Base-by-base conservation (phyloP, 2,329 filamentous ascomycete species). In the Curvularia sp. region DNA sequence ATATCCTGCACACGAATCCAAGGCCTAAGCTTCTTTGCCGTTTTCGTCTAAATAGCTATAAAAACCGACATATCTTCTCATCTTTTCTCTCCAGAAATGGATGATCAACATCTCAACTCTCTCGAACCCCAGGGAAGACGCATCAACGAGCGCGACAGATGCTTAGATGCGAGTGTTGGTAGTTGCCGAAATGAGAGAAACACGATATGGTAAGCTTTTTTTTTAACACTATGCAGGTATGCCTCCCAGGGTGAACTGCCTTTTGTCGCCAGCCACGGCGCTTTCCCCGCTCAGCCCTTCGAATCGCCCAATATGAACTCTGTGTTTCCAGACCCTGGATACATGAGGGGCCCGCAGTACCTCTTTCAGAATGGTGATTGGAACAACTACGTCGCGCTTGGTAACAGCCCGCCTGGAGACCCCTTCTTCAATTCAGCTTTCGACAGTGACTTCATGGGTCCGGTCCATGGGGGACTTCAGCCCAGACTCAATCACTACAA, bases 211-310 rank as follows among this genome's bases (percentile, higher is more conserved):
- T 53, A 28, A 42, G 39, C 27, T 59, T 59, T 59, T 59, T 59
- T 59, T 59, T 59, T 59, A 52, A 59, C 42, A 49, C n/a, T 3
- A 52, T 49, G 57, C 39, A 49, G 52, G 34, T 55, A 47, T 55
- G 45, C 49, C 58, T 43, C 30, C n/a, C 9, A 10, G 15, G 10
- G n/a, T n/a, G n/a, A n/a, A n/a, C n/a, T n/a, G n/a, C n/a, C n/a
- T n/a, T n/a, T n/a, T n/a, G n/a, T n/a, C n/a, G n/a, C n/a, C n/a
- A n/a, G n/a, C n/a, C n/a, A n/a, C n/a, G n/a, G n/a, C n/a, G n/a
- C 1, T 2, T 1, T 15, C 5, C 15, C n/a, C 13, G 8, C 2
- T 18, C 3, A 4, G 8, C n/a, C 5, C 19, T 21, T n/a, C 38
- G 28, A 15, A 3, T 30, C 18, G 34, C 8, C 3, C 15, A 18